phyloP scores from a whole-genome alignment of 2,329 filamentous ascomycete genomes.

The Fusarium verticillioides region DNA sequence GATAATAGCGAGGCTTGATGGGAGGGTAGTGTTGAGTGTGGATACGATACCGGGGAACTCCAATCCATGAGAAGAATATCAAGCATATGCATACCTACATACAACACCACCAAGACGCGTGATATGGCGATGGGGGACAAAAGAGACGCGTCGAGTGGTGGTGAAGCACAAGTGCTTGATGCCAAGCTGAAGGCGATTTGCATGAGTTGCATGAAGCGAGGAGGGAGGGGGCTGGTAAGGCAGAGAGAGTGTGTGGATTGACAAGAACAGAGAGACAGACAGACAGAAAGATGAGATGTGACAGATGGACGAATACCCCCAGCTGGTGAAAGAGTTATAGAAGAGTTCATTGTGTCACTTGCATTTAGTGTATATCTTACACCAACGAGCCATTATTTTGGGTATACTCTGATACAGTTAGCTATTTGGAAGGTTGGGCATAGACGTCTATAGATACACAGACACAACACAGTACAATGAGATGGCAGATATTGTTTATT shows the following conservation, averaged over 20 bases:
- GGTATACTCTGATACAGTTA: not conserved
- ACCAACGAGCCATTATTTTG: not conserved
- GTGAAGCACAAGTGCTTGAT: constrained; percentile 17
- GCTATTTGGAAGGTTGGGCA: not conserved
- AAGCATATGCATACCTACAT: not conserved
- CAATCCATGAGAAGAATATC: constrained; percentile 15
- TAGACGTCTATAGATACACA: not conserved
- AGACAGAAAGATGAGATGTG: constrained; percentile 20
- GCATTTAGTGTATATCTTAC: not conserved
- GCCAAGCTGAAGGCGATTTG: constrained; percentile 18
- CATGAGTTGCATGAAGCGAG: constrained; percentile 22
- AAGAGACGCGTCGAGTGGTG: constrained; percentile 35
- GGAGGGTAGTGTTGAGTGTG: constrained; percentile 21
- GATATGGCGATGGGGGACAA: constrained; percentile 26
- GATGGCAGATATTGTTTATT: not conserved
- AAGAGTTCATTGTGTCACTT: not conserved
- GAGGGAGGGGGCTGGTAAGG: not conserved
- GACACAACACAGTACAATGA: not conserved
- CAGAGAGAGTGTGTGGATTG: not conserved
- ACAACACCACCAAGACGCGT: constrained; percentile 43
- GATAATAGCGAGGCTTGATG: constrained; percentile 31
- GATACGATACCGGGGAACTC: constrained; percentile 28
- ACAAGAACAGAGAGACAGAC: constrained; percentile 11
- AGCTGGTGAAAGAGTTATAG: constrained; percentile 3
- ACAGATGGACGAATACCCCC: constrained; percentile 37